A percentile compares a stretch with the other conserved stretches of the same genome.
phyloP scores from a whole-genome alignment of 805 yeast genomes.

The Candida railenensis region DNA sequence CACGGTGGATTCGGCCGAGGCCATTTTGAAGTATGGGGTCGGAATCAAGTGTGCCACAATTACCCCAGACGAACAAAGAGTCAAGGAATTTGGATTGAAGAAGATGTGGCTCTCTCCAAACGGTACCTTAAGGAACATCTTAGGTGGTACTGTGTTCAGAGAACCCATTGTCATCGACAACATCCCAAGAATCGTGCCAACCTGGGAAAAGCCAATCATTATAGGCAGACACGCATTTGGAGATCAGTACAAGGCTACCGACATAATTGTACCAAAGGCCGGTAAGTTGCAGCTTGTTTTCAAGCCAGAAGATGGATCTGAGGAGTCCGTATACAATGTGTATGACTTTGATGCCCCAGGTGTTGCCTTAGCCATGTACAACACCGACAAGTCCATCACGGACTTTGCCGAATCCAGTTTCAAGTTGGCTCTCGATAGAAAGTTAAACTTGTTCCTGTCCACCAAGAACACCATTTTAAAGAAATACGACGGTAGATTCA shows the following conservation, averaged over 20 bases:
- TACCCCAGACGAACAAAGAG: constrained; percentile 97
- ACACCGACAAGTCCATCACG: constrained; percentile 84
- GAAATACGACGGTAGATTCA: constrained; percentile 92
- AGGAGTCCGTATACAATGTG: constrained; percentile 56
- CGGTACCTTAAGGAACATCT: constrained; percentile 92
- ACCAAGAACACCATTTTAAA: constrained; percentile 95
- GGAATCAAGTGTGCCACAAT: constrained; percentile 98
- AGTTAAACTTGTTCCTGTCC: constrained; percentile 78
- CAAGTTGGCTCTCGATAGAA: constrained; percentile 77
- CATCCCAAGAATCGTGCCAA: constrained; percentile 85
- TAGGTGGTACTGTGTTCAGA: constrained; percentile 96
- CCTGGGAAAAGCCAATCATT: constrained; percentile 93
- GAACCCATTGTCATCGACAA: constrained; percentile 91
- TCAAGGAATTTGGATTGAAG: constrained; percentile 83
- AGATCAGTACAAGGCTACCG: constrained; percentile 95
- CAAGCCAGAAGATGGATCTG: constrained; percentile 67
- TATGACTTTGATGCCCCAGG: constrained; percentile 71
- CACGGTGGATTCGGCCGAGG: constrained; percentile 86
- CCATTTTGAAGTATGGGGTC: constrained; percentile 84
- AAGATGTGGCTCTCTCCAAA: constrained; percentile 98
- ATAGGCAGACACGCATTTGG: constrained; percentile 98
- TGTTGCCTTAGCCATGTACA: constrained; percentile 91
- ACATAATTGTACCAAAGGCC: constrained; percentile 72
- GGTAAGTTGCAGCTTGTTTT: constrained; percentile 78
- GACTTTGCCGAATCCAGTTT: constrained; percentile 95